Evolutionary conservation across 768 basidiomycete genomes (phyloP), one percentile per base, ranked within the genome.

Genomic region (Lactifluus piperatus): DNA sequence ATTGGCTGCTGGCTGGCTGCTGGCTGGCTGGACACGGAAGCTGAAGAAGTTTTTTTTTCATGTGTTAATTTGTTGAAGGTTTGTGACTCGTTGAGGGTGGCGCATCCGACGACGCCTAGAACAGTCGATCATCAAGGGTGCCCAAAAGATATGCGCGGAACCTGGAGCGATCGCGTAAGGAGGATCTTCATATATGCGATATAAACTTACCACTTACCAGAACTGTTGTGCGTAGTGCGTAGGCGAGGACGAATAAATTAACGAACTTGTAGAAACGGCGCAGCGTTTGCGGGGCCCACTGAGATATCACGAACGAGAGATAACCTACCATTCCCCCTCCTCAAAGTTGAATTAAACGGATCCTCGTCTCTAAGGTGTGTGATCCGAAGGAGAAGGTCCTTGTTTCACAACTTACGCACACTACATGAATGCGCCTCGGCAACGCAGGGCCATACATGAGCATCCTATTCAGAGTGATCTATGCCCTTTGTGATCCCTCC

Each of bases 71-170:
- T 34, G 34, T 34, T 34, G 22, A 36, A 22, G 26, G 26, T 47
- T 54, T 47, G 41, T 59, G 53, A 59, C 32, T 51, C 2, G 8
- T 29, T 16, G 36, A 16, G 13, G 36, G 39, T 11, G 48, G 48
- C n/a, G 24, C n/a, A 51, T 57, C 57, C n/a, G 44, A 44, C 11
- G 44, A 39, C n/a, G n/a, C 57, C 51, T 34, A 29, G 41, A 51
- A 45, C 22, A 32, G 8, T 39, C 53, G 53, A 55, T 55, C 58
- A 49, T 49, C 27, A 44, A 27, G 37, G 58, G 58, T 34, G 39
- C 30, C 14, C n/a, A 32, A 10, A 5, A 30, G 30, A 18, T 29
- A n/a, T 6, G 16, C 20, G 34, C 51, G 47, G 30, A 51, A 36
- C 27, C 9, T 3, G 18, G 32, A 41, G 57, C 48, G 41, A 44